phyloP scores from a whole-genome alignment of 2,329 filamentous ascomycete species.

The Aspergillus unguis region DNA sequence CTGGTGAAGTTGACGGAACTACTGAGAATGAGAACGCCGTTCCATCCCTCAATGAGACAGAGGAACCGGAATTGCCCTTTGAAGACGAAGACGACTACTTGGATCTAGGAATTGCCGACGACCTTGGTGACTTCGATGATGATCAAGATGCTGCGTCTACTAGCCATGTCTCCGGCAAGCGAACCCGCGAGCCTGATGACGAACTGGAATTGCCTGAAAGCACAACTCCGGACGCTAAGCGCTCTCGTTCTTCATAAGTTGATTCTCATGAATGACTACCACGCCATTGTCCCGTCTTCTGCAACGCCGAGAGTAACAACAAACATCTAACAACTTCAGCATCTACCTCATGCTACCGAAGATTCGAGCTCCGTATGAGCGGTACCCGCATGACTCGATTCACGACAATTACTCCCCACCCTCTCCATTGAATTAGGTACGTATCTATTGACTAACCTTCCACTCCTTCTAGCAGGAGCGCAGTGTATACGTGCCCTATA shows the following conservation, averaged over 20 bases:
- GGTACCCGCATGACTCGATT: background rate
- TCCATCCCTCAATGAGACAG: slow-evolving; percentile 11
- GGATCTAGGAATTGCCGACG: slow-evolving; percentile 30
- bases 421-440: slow-evolving; percentile 15
- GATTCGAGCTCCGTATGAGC: background rate
- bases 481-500: slow-evolving; percentile 4
- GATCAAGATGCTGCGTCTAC: slow-evolving; percentile 18
- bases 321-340: slow-evolving; percentile 10
- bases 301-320: background rate
- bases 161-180: slow-evolving; percentile 29
- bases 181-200: slow-evolving; percentile 36
- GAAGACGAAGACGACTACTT: slow-evolving; percentile 41
- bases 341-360: slow-evolving; percentile 5
- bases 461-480: background rate
- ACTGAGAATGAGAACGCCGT: slow-evolving; percentile 15
- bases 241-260: slow-evolving; percentile 47
- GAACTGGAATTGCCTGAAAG: slow-evolving; percentile 29
- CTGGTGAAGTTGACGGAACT: slow-evolving; percentile 17
- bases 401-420: background rate
- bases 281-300: slow-evolving; percentile 5
- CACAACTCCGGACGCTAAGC: slow-evolving; percentile 48
- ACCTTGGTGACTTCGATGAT: slow-evolving; percentile 22
- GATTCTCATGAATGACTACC: background rate
- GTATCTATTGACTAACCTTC: slow-evolving; percentile 12
- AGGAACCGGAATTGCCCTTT: slow-evolving; percentile 24